Evolutionary conservation across 768 basidiomycete genomes (phyloP), one percentile per base, ranked within the genome.

Genomic region (Pleurotus ostreatus): DNA sequence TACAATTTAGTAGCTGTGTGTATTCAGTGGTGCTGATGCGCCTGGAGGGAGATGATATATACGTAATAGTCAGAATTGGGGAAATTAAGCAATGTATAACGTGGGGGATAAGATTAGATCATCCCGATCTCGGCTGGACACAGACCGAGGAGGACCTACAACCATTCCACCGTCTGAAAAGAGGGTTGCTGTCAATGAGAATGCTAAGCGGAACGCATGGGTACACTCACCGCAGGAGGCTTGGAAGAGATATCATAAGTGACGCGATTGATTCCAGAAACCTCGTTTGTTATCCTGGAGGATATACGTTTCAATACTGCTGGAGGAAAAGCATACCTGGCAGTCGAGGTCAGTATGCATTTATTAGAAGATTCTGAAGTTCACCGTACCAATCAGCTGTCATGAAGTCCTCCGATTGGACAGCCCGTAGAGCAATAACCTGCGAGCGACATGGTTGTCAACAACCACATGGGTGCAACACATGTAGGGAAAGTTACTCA

Each of bases 381-480:
- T 0, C 9, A 34, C 67, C 82, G 43, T 66, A 94, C 96, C 96
- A 98, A 69, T 98, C 96, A 37, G 97, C 97, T 12, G 97, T 99
- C 97, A 99, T 99, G 68, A 99, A 99, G 70, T 99, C 97, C 68
- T 98, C 96, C n/a, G 94, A 87, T 67, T 92, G 88, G 7, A 98
- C 96, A 2, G 97, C 97, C 49, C 97, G 84, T 53, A 99, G 78
- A 1, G 93, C 92, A 57, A 98, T 92, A 48, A 99, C 95, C 30
- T 34, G 30, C 30, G 8, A 34, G 7, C 9, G 30, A 34, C 30
- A 11, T 34, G 30, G 30, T 9, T 8, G 30, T 34, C 30, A 34
- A 39, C 30, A 34, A 39, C 25, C 44, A 46, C 40, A 55, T 2
- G 37, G 2, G 34, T 26, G 6, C 8, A 5, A 55, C 11, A 58